phyloP scores from a whole-genome alignment of 2,329 filamentous ascomycete species.

The Ceratocystis diversiconidia region DNA sequence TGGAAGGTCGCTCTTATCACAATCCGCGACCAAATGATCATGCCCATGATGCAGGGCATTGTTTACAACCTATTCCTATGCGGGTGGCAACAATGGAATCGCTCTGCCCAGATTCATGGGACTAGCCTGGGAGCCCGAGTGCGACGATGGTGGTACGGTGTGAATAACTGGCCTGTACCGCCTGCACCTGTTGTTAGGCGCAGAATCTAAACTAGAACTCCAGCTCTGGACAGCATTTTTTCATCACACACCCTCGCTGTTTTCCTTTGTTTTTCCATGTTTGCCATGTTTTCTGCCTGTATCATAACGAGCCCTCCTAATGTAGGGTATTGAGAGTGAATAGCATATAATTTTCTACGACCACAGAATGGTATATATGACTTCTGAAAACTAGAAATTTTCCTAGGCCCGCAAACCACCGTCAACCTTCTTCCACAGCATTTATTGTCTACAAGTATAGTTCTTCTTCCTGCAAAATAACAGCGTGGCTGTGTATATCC shows the following conservation, averaged over 20 bases:
- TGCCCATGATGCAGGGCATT: conserved; percentile 76
- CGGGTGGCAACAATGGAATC: conserved; percentile 87
- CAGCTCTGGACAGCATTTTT: neutral
- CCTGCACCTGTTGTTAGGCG: conserved; percentile 18
- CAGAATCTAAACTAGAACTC: conserved; percentile 9
- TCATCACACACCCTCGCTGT: neutral
- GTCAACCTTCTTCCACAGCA: neutral
- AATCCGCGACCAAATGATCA: conserved; percentile 72
- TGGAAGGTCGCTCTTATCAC: conserved; percentile 75
- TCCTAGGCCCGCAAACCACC: neutral
- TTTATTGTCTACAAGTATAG: neutral
- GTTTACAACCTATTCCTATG: conserved; percentile 74
- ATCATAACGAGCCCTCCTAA: conserved; percentile 1
- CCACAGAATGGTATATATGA: neutral
- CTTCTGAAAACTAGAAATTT: neutral
- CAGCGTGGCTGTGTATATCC: neutral
- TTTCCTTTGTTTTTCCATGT: neutral
- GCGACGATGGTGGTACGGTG: conserved; percentile 85
- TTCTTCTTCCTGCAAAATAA: neutral
- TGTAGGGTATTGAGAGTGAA: neutral
- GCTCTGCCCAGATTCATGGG: conserved; percentile 60
- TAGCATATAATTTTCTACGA: neutral
- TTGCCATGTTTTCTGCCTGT: conserved; percentile 1
- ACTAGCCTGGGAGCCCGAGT: conserved; percentile 61
- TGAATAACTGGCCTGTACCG: conserved; percentile 78